These are phyloP conservation scores for Friedmanniomyces endolithicus DNA, from an alignment of 495 filamentous ascomycete species.

Conservation along the genomic window DNA sequence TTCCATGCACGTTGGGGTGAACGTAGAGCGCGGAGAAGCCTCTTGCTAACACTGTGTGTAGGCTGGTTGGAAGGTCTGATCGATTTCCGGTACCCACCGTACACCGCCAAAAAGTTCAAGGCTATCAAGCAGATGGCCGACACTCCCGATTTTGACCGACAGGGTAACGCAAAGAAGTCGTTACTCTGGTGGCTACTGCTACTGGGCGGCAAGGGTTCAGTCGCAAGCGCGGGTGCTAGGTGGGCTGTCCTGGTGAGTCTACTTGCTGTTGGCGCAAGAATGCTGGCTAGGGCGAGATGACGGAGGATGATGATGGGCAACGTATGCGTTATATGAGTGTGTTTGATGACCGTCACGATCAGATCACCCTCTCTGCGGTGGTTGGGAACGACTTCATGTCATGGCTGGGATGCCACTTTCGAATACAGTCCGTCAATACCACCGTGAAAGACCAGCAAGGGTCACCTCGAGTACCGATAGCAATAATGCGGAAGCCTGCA, in stretches of 20 bases:
- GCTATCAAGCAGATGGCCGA: conserved; percentile 45
- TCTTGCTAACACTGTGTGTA: neutral
- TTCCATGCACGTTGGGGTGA: neutral
- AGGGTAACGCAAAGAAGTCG: conserved; percentile 35
- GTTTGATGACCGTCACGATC: no score
- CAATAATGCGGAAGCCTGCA: no score
- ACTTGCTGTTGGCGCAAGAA: conserved; percentile 4
- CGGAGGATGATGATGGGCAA: neutral
- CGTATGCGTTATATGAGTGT: no score
- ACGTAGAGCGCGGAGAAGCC: no score
- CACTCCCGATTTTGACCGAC: conserved; percentile 74
- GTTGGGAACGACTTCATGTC: no score
- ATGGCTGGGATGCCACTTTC: no score
- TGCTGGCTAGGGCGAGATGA: no score
- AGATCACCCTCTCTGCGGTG: no score
- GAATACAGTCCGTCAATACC: no score
- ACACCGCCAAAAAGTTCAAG: conserved; percentile 45
- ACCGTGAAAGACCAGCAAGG: no score
- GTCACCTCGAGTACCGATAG: no score
- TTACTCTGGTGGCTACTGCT: conserved; percentile 15
- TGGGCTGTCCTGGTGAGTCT: conserved; percentile 6
- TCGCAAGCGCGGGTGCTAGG: conserved; percentile 3
- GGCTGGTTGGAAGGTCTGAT: conserved; percentile 67
- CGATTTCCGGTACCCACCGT: conserved; percentile 71
- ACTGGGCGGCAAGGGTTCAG: conserved; percentile 4